Percentiles rank a stretch among this genome's conserved stretches.
Conservation (phyloP, 2,329 filamentous ascomycete genomes). For the Colletotrichum sp. region DNA sequence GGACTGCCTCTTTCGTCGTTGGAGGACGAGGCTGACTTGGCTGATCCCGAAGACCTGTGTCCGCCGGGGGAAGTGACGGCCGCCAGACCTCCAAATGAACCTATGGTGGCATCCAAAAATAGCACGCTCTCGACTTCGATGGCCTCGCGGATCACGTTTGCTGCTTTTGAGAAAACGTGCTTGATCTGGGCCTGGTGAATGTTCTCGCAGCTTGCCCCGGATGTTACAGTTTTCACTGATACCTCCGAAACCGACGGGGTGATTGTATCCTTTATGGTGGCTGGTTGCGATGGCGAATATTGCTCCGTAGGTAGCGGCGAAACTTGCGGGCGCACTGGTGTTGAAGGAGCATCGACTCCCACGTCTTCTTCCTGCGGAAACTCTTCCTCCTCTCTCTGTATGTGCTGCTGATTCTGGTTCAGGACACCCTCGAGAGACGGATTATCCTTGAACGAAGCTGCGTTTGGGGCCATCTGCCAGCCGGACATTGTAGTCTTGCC, state of each 20-base stretch:
- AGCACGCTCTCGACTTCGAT: conserved; percentile 34
- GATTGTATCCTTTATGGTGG: rapidly evolving
- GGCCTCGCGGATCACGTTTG: conserved; percentile 46
- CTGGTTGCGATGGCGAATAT: rapidly evolving
- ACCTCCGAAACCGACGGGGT: neutral
- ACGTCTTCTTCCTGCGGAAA: neutral
- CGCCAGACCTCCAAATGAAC: conserved; percentile 29
- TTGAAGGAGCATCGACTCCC: conserved; percentile 23
- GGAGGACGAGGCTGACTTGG: neutral
- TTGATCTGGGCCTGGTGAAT: neutral
- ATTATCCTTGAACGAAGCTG: conserved; percentile 5
- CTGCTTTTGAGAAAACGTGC: conserved; percentile 47
- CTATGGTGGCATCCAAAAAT: conserved; percentile 24
- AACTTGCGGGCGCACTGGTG: neutral
- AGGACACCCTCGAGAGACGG: conserved; percentile 17
- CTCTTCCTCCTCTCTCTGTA: neutral
- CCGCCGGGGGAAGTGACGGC: neutral
- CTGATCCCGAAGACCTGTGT: neutral
- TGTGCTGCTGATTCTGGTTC: conserved; percentile 19
- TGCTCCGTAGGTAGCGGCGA: rapidly evolving
- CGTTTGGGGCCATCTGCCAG: neutral
- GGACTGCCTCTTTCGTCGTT: conserved; percentile 21
- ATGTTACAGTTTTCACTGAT: neutral
- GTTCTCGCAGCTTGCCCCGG: neutral
- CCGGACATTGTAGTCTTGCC: conserved; percentile 32